Evolutionary conservation across 805 yeast species (phyloP), one percentile per base, ranked within the genome.

Genomic region (Monosporozyma aquatica): DNA sequence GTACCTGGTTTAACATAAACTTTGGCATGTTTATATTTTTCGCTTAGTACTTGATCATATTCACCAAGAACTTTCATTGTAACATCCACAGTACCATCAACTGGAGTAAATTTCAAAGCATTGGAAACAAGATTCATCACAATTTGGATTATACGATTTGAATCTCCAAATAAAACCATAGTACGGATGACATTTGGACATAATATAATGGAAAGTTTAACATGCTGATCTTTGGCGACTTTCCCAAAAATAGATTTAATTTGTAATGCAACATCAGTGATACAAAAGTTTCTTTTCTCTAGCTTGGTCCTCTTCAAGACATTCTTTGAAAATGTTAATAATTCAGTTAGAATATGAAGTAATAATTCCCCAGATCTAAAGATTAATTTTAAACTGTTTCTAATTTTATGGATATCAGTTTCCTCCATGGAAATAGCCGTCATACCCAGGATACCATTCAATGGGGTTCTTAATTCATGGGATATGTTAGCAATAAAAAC

Each of bases 391-490:
- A 89, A 66, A 14, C 89, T 80, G 38, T 80, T 80, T 53, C 82
- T 82, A 11, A 87, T 78, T 49, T 79, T 77, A 11, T 68, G 62
- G 4, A 71, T 70, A 50, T 85, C 90, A 23, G 69, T 70, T 58
- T 92, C 97, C 17, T 84, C 92, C 84, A 87, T 78, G 5, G 95
- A 89, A 43, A 90, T 82, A 2, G 95, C 83, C 0, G 97, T 85
- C 89, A 90, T 85, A 48, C 97, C 97, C 42, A 92, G 67, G 33
- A 92, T 92, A 58, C 98, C 98, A 61, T 92, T 92, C 47, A 92
- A 68, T 1, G 98, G 98, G 0, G 97, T 92, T 52, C 97, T 75
- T 56, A 92, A 70, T 66, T 92, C 98, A 61, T 87, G 96, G 0
- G 95, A 85, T 14, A 87, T 87, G 51, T 89, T 85, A 2, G 96